phyloP scores from a whole-genome alignment of 176 grass and related monocot species.

The Hordeum marinum region DNA sequence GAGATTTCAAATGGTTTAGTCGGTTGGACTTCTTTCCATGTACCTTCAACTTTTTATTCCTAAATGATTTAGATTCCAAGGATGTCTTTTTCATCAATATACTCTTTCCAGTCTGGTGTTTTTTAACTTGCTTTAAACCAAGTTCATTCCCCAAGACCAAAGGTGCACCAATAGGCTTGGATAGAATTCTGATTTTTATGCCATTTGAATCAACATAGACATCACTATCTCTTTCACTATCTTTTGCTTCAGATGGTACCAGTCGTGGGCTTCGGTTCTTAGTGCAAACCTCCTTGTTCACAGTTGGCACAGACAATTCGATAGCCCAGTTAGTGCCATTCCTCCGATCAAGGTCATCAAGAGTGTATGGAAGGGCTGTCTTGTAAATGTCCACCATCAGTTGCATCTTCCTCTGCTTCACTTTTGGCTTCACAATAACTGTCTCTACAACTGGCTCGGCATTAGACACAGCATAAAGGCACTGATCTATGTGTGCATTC shows the following conservation, averaged over 20 bases:
- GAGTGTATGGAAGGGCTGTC: slow-evolving; percentile 59
- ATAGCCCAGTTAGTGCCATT: slow-evolving; percentile 83
- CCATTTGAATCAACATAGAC: slow-evolving; percentile 96
- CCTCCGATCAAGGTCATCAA: slow-evolving; percentile 89
- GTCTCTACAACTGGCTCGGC: slow-evolving; percentile 35
- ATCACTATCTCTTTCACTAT: slow-evolving; percentile 47
- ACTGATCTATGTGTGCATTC: slow-evolving; percentile 97
- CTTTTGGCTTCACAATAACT: slow-evolving; percentile 51
- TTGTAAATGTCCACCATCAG: slow-evolving; percentile 83
- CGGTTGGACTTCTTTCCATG: slow-evolving; percentile 51
- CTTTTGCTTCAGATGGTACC: slow-evolving; percentile 32
- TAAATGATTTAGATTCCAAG: slow-evolving; percentile 31
- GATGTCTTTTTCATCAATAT: slow-evolving; percentile 28
- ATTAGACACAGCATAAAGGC: slow-evolving; percentile 68
- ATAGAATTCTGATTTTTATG: slow-evolving; percentile 83
- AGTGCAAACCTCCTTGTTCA: slow-evolving; percentile 21
- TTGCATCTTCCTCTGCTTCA: slow-evolving; percentile 80
- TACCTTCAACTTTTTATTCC: slow-evolving; percentile 66
- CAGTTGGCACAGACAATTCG: slow-evolving; percentile 26
- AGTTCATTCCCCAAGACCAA: slow-evolving; percentile 33
- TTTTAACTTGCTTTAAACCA: slow-evolving; percentile 34
- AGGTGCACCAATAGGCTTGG: slow-evolving; percentile 46
- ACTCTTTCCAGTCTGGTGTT: slow-evolving; percentile 43
- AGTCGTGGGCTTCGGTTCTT: slow-evolving; percentile 39
- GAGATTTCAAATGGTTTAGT: slow-evolving; percentile 46